phyloP scores from a whole-genome alignment of 495 filamentous ascomycete species.

The Stereocaulon alpinum region DNA sequence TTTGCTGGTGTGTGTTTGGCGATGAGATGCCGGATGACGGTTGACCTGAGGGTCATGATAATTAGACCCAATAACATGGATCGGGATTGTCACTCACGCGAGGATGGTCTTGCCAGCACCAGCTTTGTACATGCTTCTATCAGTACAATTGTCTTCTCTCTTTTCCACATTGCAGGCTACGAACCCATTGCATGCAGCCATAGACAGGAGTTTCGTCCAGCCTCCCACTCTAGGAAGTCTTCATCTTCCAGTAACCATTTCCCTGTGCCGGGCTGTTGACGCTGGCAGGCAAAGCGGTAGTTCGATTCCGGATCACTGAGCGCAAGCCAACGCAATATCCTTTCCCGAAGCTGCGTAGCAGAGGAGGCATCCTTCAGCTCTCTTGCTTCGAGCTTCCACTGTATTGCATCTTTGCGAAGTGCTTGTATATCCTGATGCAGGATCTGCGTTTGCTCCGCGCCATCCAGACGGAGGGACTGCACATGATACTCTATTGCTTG shows the following conservation, averaged over 20 bases:
- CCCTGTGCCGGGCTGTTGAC: background rate
- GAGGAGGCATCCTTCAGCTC: background rate
- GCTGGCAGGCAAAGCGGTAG: conserved; percentile 2
- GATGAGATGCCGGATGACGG: background rate
- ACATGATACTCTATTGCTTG: background rate
- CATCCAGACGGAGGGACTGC: background rate
- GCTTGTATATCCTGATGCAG: background rate
- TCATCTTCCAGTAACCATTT: background rate
- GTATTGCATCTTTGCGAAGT: background rate
- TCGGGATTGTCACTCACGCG: background rate
- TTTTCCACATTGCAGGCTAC: background rate
- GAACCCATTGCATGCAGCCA: conserved; percentile 4
- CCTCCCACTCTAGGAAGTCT: background rate
- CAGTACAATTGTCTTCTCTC: background rate
- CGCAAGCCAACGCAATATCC: background rate
- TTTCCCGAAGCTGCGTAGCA: background rate
- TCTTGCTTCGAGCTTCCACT: background rate
- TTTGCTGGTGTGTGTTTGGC: background rate
- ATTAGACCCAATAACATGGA: background rate
- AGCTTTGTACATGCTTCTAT: background rate
- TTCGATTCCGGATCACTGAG: background rate
- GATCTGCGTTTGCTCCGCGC: background rate
- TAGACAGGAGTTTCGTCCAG: background rate
- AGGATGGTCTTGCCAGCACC: conserved; percentile 1
- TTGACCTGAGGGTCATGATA: background rate